phyloP scores from a whole-genome alignment of 257 asterid species.

The Linaria vulgaris region DNA sequence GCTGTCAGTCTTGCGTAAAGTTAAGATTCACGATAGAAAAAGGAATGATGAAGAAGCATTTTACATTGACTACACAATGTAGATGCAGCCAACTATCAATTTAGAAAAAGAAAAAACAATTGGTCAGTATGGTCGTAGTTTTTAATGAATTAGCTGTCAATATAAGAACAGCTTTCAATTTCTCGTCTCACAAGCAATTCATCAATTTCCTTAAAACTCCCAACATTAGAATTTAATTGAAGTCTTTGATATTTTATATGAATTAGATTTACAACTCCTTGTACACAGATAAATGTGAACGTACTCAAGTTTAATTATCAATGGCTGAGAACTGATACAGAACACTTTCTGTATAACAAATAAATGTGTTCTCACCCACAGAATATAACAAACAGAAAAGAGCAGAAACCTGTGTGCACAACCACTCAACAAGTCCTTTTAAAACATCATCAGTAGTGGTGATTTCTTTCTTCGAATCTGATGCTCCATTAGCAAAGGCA shows the following conservation, averaged over 20 bases:
- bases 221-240: neutral
- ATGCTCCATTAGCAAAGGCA: conserved; percentile 47
- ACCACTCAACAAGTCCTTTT: conserved; percentile 84
- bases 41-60: too few relatives aligned
- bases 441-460: conserved; percentile 68
- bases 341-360: conserved; percentile 8
- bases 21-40: too few relatives aligned
- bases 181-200: neutral
- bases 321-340: neutral
- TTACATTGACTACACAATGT: too few relatives aligned
- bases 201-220: neutral
- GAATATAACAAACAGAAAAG: conserved; percentile 16
- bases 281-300: neutral
- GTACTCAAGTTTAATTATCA: neutral
- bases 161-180: neutral
- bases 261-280: neutral
- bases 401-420: conserved; percentile 74
- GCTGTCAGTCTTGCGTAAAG: too few relatives aligned
- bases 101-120: neutral
- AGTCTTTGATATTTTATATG: neutral
- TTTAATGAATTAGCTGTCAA: too few relatives aligned
- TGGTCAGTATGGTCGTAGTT: neutral
- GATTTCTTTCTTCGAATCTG: conserved; percentile 54
- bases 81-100: conserved; percentile 2
- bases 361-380: conserved; percentile 4